A percentile compares a stretch with the other conserved stretches of the same genome.
These are phyloP conservation scores for Articulospora tetracladia DNA, from an alignment of 495 filamentous ascomycete species.

Conservation along the genomic window DNA sequence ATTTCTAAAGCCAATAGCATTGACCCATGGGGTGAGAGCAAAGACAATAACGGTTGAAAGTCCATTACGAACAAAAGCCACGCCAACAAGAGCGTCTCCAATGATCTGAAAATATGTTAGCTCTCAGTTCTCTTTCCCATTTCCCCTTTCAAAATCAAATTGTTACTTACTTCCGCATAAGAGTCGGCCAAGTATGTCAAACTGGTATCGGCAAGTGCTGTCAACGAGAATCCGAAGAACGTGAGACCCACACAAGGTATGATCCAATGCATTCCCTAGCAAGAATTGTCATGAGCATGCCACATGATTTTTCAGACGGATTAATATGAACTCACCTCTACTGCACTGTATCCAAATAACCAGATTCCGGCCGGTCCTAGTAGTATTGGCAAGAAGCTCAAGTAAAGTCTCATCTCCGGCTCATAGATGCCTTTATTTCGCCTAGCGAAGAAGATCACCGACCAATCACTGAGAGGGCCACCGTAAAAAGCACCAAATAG, in stretches of 20 bases:
- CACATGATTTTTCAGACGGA: background rate
- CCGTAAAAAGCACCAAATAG: background rate
- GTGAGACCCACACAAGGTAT: background rate
- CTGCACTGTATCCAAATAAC: background rate
- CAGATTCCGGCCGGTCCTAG: background rate
- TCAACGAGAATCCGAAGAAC: background rate
- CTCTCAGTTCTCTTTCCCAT: background rate
- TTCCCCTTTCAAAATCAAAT: too few relatives aligned
- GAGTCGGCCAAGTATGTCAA: background rate
- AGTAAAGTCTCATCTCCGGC: background rate
- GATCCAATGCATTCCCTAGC: background rate
- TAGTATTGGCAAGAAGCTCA: background rate
- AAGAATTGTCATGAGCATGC: too few relatives aligned
- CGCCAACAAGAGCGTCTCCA: slow-evolving; percentile 30
- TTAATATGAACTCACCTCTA: background rate
- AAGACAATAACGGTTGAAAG: slow-evolving; percentile 31
- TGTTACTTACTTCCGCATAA: background rate
- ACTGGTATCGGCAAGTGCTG: background rate
- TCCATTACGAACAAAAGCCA: slow-evolving; percentile 32
- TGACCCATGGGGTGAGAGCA: slow-evolving; percentile 30
- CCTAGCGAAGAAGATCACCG: background rate
- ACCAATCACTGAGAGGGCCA: background rate
- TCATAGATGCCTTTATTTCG: background rate
- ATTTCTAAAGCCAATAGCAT: slow-evolving; percentile 28
- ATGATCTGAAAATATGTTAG: slow-evolving; percentile 23